Evolutionary conservation across 1,284 basidiomycete genomes (phyloP), one percentile per base, ranked within the genome.

Genomic region (Trichosporon ovoides): DNA sequence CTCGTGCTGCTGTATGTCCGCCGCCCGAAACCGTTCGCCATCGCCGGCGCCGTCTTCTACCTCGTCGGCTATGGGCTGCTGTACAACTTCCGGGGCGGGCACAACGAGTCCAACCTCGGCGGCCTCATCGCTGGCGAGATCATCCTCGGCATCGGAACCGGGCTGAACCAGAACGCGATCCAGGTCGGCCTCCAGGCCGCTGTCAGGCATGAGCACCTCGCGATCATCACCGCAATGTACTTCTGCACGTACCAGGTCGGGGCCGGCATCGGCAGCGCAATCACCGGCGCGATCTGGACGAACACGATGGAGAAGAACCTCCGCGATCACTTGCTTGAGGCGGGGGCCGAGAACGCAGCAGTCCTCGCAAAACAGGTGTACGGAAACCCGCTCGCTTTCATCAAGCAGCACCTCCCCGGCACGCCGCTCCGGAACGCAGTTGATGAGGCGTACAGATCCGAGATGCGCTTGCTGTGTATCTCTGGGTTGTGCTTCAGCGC

Each of bases 241-340:
- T 67, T 77, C 19, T n/a, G 61, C 43, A 57, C 38, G 37, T 57
- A 20, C 56, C 48, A 70, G 43, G 67, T 78, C 53, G 77, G 77
- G 12, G 67, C 65, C 3, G 71, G 72, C 1, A 57, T 78, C 36
- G 76, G 76, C 10, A 63, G 60, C 37, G 66, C 72, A 38, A 66
- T 78, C 58, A 74, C 76, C 3, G 78, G 75, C 14, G 75, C 76
- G 7, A 75, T 79, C 60, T 79, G 77, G 77, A 61, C 65, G 13
- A 53, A 49, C 36, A 33, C 28, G 7, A 53, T 57, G 52, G 77
- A 59, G 12, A 20, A 19, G 11, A 43, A 24, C 20, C 20, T 43
- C 38, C 38, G 38, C 10, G 13, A 18, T 24, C 72, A 78, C 3
- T 88, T 57, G 16, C 5, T 6, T 3, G 33, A 11, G 3, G 55